These are phyloP conservation scores for Quercus mongolica DNA, from an alignment of 306 rosid genomes.

Conservation along the genomic window DNA sequence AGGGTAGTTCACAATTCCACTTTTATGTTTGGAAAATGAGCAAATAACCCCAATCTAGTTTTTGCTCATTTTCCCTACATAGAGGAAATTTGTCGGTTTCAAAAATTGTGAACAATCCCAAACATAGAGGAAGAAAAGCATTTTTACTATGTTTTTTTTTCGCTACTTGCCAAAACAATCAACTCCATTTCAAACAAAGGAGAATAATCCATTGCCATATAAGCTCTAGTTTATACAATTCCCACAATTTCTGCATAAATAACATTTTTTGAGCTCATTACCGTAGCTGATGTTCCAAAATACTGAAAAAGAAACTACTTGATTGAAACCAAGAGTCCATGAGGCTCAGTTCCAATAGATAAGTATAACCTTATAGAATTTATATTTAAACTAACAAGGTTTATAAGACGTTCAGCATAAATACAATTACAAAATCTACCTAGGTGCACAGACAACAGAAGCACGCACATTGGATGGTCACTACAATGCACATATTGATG, in stretches of 20 bases:
- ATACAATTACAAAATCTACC: slow-evolving; percentile 12
- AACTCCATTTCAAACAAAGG: too few species aligned
- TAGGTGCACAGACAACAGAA: neutral
- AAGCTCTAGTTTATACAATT: too few species aligned
- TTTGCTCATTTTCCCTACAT: too few species aligned
- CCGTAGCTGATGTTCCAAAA: neutral
- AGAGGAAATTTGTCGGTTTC: too few species aligned
- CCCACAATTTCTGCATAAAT: neutral
- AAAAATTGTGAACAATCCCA: too few species aligned
- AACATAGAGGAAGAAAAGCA: too few species aligned
- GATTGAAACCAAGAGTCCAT: neutral
- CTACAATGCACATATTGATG: slow-evolving; percentile 12
- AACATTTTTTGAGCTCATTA: neutral
- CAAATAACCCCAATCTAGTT: too few species aligned
- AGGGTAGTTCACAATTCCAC: too few species aligned
- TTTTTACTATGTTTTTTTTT: too few species aligned
- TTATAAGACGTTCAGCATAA: neutral
- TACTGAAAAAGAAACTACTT: neutral
- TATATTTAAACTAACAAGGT: neutral
- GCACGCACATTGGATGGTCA: slow-evolving; percentile 19
- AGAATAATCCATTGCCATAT: too few species aligned
- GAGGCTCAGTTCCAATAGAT: neutral
- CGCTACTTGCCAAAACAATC: too few species aligned
- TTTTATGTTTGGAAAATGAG: too few species aligned
- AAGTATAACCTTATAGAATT: neutral